A percentile compares a stretch with the other conserved stretches of the same genome.
Evolutionary conservation across 768 basidiomycete species (phyloP).

Genomic region (Plicaturopsis crispa): DNA sequence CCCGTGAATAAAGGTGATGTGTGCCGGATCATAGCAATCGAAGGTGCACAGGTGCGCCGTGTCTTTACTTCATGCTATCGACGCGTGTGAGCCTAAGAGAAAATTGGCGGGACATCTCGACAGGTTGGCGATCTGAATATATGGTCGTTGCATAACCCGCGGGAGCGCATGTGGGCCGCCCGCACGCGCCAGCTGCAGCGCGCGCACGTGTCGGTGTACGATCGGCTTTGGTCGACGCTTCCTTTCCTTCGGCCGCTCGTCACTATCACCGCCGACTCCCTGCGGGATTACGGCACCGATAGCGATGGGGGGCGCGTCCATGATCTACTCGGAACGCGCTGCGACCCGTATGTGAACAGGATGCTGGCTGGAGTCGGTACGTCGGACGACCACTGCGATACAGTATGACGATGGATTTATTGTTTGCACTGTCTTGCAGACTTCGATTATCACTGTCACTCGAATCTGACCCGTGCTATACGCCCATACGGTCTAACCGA

Average conservation of each 20-base stretch:
- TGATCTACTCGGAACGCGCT: constrained; percentile 17
- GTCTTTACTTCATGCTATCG: constrained; percentile 1
- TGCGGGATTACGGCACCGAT: constrained; percentile 12
- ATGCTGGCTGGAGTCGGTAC: constrained; percentile 10
- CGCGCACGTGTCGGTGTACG: constrained; percentile 15
- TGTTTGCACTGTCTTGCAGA: too few relatives aligned
- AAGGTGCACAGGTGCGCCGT: constrained; percentile 14
- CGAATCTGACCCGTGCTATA: constrained; percentile 15
- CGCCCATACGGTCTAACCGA: constrained; percentile 14
- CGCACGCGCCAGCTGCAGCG: constrained; percentile 15
- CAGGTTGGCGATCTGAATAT: constrained; percentile 14
- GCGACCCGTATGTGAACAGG: constrained; percentile 17
- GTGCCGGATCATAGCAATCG: constrained; percentile 13
- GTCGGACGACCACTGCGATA: too few relatives aligned
- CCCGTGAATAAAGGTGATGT: constrained; percentile 12
- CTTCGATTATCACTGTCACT: constrained; percentile 16
- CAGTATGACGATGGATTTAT: too few relatives aligned
- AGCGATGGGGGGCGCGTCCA: constrained; percentile 15
- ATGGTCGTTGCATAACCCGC: constrained; percentile 11
- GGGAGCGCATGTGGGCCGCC: constrained; percentile 14
- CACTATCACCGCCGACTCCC: constrained; percentile 13
- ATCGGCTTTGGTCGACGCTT: constrained; percentile 17
- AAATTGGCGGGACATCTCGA: too few relatives aligned
- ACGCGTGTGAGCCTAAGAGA: constrained; percentile 1
- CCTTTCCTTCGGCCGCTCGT: constrained; percentile 15